These are phyloP conservation scores for Wallemia mellicola DNA, from an alignment of 1,284 basidiomycete genomes.

Conservation along the genomic window DNA sequence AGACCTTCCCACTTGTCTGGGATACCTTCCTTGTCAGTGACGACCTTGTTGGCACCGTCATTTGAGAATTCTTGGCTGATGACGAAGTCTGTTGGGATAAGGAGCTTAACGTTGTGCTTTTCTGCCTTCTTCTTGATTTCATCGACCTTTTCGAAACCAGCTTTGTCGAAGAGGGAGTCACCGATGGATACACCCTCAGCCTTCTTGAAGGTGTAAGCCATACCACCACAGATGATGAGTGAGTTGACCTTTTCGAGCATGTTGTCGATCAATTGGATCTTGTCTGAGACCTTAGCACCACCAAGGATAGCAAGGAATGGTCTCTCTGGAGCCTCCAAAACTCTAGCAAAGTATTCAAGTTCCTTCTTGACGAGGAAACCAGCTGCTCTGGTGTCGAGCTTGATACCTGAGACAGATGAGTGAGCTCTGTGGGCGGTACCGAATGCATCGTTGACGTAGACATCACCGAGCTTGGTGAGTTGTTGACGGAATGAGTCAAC, in stretches of 20 bases:
- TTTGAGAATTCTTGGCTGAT: slow-evolving; percentile 24
- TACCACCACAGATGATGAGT: slow-evolving; percentile 88
- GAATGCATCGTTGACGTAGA: slow-evolving; percentile 97
- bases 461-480: slow-evolving; percentile 73
- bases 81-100: slow-evolving; percentile 84
- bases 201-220: slow-evolving; percentile 99
- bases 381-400: slow-evolving; percentile 71
- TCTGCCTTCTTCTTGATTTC: slow-evolving; percentile 73
- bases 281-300: slow-evolving; percentile 95
- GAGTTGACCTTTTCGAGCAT: slow-evolving; percentile 97
- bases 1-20: slow-evolving; percentile 86
- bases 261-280: slow-evolving; percentile 96
- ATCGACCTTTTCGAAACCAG: slow-evolving; percentile 64
- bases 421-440: slow-evolving; percentile 95
- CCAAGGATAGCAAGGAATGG: slow-evolving; percentile 97
- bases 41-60: slow-evolving; percentile 42
- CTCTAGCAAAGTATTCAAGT: slow-evolving; percentile 94
- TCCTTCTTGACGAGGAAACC: slow-evolving; percentile 98
- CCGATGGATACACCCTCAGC: slow-evolving; percentile 43
- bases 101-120: slow-evolving; percentile 70
- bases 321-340: slow-evolving; percentile 69
- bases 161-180: slow-evolving; percentile 71
- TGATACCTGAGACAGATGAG: slow-evolving; percentile 91
- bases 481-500: slow-evolving; percentile 60
- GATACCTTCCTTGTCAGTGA: slow-evolving; percentile 78